Conservation (phyloP, 75 land plant genomes). For the Pinus taeda region DNA sequence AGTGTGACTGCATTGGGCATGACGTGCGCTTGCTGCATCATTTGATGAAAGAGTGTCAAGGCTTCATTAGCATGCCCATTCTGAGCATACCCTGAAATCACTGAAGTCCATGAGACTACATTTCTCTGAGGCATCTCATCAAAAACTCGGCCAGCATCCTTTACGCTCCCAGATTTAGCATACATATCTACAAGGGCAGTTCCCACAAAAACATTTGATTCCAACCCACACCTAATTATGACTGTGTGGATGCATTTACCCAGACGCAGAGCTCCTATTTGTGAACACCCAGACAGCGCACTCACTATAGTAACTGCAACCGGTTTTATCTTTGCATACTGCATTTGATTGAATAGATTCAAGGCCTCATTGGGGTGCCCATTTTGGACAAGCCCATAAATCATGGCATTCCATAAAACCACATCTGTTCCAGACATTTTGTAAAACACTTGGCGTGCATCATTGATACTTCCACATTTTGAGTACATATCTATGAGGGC, state of each 20-base stretch:
- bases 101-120: background rate
- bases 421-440: constrained; percentile 3
- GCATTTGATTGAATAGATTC: constrained; percentile 25
- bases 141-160: background rate
- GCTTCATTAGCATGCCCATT: background rate
- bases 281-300: constrained; percentile 33
- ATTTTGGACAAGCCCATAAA: constrained; percentile 16
- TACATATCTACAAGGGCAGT: constrained; percentile 30
- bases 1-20: constrained; percentile 2
- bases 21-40: background rate
- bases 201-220: constrained; percentile 11
- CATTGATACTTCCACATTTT: constrained; percentile 19
- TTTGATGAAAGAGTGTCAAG: constrained; percentile 10
- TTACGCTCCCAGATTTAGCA: constrained; percentile 4
- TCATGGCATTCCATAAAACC: constrained; percentile 28
- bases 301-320: constrained; percentile 47
- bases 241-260: background rate
- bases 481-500: constrained; percentile 28
- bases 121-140: background rate
- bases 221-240: background rate
- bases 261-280: background rate
- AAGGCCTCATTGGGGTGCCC: constrained; percentile 14
- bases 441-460: constrained; percentile 17
- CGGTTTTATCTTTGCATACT: constrained; percentile 17
- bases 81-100: constrained; percentile 3